phyloP scores from a whole-genome alignment of 305 asterid genomes.

The Solanum aculeatissimum region DNA sequence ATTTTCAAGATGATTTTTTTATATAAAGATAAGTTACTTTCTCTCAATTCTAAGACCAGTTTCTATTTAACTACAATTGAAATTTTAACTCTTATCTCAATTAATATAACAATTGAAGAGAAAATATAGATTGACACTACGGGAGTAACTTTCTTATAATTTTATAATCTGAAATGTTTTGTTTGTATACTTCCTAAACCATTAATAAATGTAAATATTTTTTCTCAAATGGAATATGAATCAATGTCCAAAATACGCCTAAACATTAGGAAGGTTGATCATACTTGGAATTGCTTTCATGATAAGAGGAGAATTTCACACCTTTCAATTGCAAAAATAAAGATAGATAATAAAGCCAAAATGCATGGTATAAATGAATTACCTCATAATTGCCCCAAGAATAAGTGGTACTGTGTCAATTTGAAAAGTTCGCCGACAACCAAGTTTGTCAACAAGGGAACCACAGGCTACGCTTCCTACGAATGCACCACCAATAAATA shows the following conservation, averaged over 20 bases:
- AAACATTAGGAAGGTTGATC: not conserved
- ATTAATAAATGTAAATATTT: not conserved
- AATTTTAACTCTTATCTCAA: not conserved
- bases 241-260: not conserved
- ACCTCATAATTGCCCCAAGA: slow-evolving; percentile 75
- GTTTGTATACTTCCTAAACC: not conserved
- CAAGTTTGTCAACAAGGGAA: slow-evolving; percentile 63
- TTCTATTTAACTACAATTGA: not conserved
- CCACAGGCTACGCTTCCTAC: slow-evolving; percentile 71
- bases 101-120: not conserved
- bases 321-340: not conserved
- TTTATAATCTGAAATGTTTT: not conserved
- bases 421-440: slow-evolving; percentile 72
- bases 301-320: not conserved
- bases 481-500: slow-evolving; percentile 80
- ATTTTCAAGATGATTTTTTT: not conserved
- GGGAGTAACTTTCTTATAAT: not conserved
- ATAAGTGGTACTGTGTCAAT: slow-evolving; percentile 69
- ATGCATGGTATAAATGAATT: not conserved
- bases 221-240: not conserved
- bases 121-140: not conserved
- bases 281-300: not conserved
- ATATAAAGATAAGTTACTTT: not conserved
- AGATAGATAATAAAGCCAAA: not conserved
- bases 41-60: not conserved